Conservation (phyloP, 1,284 basidiomycete genomes). For the Pseudozyma hubeiensis region DNA sequence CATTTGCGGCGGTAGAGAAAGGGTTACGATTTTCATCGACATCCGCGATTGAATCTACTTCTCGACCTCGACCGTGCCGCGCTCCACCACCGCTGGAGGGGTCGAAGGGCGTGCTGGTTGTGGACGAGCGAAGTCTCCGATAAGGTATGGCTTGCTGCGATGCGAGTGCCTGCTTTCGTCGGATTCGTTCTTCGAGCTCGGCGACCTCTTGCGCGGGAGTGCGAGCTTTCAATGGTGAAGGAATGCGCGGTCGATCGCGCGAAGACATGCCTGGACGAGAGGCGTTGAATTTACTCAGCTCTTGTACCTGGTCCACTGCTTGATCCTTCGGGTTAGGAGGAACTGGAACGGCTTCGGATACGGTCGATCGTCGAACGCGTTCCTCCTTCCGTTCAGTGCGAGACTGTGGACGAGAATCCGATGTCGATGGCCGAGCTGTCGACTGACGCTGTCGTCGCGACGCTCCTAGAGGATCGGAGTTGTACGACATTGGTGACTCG, state of each 20-base stretch:
- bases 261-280: conserved; percentile 41
- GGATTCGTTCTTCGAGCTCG: conserved; percentile 7
- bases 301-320: neutral
- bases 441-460: neutral
- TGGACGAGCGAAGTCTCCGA: conserved; percentile 18
- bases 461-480: neutral
- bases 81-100: neutral
- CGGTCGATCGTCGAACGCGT: conserved; percentile 23
- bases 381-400: conserved; percentile 9
- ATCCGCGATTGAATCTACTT: neutral
- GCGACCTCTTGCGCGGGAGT: conserved; percentile 19
- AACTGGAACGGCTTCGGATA: conserved; percentile 14
- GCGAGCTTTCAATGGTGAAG: conserved; percentile 40
- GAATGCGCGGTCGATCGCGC: conserved; percentile 40
- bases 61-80: neutral
- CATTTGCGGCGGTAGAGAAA: neutral
- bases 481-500: conserved; percentile 8
- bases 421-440: conserved; percentile 7
- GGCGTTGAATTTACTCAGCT: conserved; percentile 10
- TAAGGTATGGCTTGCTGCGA: conserved; percentile 25
- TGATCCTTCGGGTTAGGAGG: no score
- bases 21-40: conserved; percentile 29
- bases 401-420: conserved; percentile 1
- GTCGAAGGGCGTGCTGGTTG: conserved; percentile 24
- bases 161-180: conserved; percentile 6